These are phyloP conservation scores for Alnus rubra DNA, from an alignment of 306 rosid species.

Conservation along the genomic window DNA sequence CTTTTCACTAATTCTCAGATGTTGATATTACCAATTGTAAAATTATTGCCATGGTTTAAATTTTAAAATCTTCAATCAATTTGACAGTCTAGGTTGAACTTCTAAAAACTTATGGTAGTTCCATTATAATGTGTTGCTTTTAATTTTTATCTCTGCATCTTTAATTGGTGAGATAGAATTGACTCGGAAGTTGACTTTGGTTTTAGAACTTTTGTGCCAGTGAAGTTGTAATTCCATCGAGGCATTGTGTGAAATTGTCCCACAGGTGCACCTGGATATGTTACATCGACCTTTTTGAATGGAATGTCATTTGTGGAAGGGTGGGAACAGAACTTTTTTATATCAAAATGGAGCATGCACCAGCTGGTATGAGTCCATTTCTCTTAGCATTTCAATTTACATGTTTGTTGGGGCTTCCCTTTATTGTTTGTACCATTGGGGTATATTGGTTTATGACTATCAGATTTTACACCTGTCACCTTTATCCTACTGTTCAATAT, in stretches of 20 bases:
- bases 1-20: neutral
- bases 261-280: slow-evolving; percentile 93
- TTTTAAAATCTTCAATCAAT: neutral
- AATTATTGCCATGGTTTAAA: neutral
- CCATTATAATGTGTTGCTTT: no score
- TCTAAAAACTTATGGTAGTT: neutral
- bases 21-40: neutral
- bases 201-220: neutral
- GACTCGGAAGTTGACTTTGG: neutral
- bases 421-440: neutral
- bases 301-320: slow-evolving; percentile 97
- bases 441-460: neutral
- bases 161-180: no score
- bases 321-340: slow-evolving; percentile 83
- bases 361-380: slow-evolving; percentile 68
- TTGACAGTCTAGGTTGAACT: neutral
- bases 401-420: neutral
- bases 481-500: neutral
- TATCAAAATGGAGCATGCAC: slow-evolving; percentile 99
- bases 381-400: slow-evolving; percentile 12
- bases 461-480: neutral
- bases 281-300: slow-evolving; percentile 68
- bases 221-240: neutral
- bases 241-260: slow-evolving; percentile 21
- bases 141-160: no score